These are phyloP conservation scores for Echites panduratus DNA, from an alignment of 257 asterid genomes.

Conservation along the genomic window DNA sequence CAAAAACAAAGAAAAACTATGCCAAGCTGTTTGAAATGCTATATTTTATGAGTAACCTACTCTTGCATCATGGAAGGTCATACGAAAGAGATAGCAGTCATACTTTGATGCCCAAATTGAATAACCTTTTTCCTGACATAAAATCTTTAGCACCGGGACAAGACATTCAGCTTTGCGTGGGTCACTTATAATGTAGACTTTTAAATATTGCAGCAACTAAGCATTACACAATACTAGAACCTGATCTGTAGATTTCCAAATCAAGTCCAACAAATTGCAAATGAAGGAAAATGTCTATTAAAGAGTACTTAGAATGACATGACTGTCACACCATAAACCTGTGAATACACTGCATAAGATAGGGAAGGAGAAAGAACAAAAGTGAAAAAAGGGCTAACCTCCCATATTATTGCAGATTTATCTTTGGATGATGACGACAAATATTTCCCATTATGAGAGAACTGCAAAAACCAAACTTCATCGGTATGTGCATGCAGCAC, in stretches of 20 bases:
- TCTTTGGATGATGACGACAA: conserved; percentile 19
- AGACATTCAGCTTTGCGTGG: background rate
- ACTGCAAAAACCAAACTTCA: conserved; percentile 18
- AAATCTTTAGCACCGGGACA: background rate
- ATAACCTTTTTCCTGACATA: background rate
- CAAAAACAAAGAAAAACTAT: no score
- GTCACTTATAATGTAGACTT: background rate
- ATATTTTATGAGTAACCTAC: background rate
- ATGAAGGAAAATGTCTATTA: background rate
- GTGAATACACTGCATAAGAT: background rate
- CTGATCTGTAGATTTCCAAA: background rate
- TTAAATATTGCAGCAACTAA: no score
- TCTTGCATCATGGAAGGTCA: background rate
- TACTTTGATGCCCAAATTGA: background rate
- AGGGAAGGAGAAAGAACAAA: background rate
- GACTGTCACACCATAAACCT: background rate
- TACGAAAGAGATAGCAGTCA: background rate
- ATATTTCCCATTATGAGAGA: conserved; percentile 18
- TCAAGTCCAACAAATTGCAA: background rate
- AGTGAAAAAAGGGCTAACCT: conserved; percentile 4
- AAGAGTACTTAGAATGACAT: background rate
- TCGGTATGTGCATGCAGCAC: conserved; percentile 7
- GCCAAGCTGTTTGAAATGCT: background rate
- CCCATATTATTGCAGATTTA: conserved; percentile 20
- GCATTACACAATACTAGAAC: background rate